Conservation (phyloP, 768 basidiomycete species). For the Lepiota venenata region DNA sequence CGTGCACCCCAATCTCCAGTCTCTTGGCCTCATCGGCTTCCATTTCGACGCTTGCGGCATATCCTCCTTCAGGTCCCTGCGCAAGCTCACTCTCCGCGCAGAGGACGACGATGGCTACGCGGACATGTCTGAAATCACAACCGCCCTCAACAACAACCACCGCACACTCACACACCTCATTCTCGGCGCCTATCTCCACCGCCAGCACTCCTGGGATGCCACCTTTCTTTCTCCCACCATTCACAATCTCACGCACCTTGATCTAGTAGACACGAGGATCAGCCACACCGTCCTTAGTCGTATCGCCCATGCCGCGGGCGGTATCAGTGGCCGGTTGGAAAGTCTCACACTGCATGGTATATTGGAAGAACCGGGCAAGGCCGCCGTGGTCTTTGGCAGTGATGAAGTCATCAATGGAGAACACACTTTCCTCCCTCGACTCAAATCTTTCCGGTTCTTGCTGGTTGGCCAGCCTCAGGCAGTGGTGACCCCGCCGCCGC, state of each 20-base stretch:
- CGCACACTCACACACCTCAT: conserved; percentile 56
- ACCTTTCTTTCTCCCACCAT: conserved; percentile 63
- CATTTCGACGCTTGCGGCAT: conserved; percentile 73
- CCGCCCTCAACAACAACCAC: conserved; percentile 59
- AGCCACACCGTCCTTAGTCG: conserved; percentile 59
- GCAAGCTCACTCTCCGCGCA: conserved; percentile 64
- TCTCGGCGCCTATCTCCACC: conserved; percentile 65
- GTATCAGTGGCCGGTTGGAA: conserved; percentile 29
- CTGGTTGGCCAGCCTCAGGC: conserved; percentile 49
- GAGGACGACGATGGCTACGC: conserved; percentile 72
- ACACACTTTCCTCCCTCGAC: conserved; percentile 61
- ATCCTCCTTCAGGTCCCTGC: conserved; percentile 55
- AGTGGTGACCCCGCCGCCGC: background rate
- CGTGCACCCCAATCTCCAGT: conserved; percentile 49
- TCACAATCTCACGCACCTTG: conserved; percentile 63
- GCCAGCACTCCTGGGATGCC: conserved; percentile 64
- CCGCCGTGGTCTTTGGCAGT: conserved; percentile 55
- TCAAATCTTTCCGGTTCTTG: conserved; percentile 61
- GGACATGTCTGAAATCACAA: conserved; percentile 65
- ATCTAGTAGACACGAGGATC: conserved; percentile 69
- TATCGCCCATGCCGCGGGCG: conserved; percentile 57
- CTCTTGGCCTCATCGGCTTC: conserved; percentile 69
- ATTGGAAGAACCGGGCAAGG: conserved; percentile 55
- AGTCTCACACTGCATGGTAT: conserved; percentile 65
- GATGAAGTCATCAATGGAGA: conserved; percentile 56